These are phyloP conservation scores for Coemansia sp. DNA, from an alignment of 192 early-diverging fungal genomes.

Conservation along the genomic window DNA sequence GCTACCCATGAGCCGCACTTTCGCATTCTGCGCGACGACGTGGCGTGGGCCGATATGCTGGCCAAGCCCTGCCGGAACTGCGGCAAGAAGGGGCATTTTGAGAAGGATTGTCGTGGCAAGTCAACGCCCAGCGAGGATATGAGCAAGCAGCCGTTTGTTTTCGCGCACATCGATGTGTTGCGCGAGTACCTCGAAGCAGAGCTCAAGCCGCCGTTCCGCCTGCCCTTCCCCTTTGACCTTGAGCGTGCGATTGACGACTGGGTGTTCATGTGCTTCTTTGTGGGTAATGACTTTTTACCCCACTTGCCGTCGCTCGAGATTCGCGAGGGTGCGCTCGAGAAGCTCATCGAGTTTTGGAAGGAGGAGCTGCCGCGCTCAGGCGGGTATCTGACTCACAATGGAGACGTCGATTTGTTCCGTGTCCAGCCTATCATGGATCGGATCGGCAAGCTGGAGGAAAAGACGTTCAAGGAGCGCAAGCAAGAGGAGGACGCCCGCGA, in stretches of 20 bases:
- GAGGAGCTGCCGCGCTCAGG: conserved; percentile 69
- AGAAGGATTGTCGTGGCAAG: conserved; percentile 29
- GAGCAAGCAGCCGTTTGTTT: conserved; percentile 74
- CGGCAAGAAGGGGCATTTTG: conserved; percentile 68
- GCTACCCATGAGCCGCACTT: conserved; percentile 98
- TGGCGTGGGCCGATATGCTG: conserved; percentile 78
- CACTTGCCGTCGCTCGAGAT: conserved; percentile 95
- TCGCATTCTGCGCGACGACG: conserved; percentile 93
- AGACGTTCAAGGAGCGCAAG: conserved; percentile 72
- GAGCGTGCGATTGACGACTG: conserved; percentile 97
- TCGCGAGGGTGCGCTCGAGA: conserved; percentile 91
- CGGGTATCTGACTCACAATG: conserved; percentile 86
- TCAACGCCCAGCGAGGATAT: conserved; percentile 24
- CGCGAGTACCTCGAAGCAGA: conserved; percentile 94
- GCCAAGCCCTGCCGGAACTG: conserved; percentile 69
- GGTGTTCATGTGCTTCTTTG: conserved; percentile 96
- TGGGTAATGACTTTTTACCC: conserved; percentile 98
- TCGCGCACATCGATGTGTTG: conserved; percentile 76
- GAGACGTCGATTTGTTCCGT: conserved; percentile 74
- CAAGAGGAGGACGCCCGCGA: conserved; percentile 57
- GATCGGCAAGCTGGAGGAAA: conserved; percentile 83
- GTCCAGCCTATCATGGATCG: conserved; percentile 81
- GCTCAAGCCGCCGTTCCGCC: conserved; percentile 63
- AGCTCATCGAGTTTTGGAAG: conserved; percentile 91
- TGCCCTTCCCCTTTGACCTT: conserved; percentile 82